Base-by-base conservation (phyloP, 768 basidiomycete species). In the Tulasnella sp. region DNA sequence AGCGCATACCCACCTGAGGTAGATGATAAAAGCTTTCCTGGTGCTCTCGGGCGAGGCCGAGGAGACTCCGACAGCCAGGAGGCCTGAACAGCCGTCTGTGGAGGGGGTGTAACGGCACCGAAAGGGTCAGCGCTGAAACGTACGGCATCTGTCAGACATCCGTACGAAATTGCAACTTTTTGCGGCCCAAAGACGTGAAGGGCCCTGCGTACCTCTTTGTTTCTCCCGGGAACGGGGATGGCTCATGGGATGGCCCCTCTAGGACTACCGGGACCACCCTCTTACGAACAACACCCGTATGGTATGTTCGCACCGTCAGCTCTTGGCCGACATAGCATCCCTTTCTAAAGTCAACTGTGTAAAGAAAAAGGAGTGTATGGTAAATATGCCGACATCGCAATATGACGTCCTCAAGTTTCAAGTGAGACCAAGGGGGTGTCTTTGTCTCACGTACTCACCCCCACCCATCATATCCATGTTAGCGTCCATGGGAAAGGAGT, bases 311-410 rank as follows among this genome's bases (percentile, higher is more conserved):
- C 7, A 98, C 96, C 0, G 96, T 98, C 55, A 99, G 87, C 82
- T 99, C 98, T 86, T 99, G 98, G 11, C 98, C 98, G 6, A 99
- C 92, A 82, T 98, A 99, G 83, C 98, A 99, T 3, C 98, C 98
- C 85, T 99, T 99, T 77, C 94, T 87, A 84, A 98, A 98, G 84
- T 98, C 95, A 83, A 99, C 96, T 92, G 87, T 67, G 35, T 75
- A 79, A 39, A 80, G 70, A 79, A 75, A 69, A 77, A 46, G 10
- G 11, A 32, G 73, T 18, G n/a, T 20, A 4, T 29, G 5, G 46
- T 18, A n/a, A 46, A 7, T 29, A 37, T 35, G 73, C 26, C 48
- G 26, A 13, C 18, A 11, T 37, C 13, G 29, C 3, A 18, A 29
- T 23, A 74, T 39, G 48, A 46, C 73, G 11, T 23, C 48, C 23